phyloP scores from a whole-genome alignment of 805 yeast species.

The Priceomyces medius region DNA sequence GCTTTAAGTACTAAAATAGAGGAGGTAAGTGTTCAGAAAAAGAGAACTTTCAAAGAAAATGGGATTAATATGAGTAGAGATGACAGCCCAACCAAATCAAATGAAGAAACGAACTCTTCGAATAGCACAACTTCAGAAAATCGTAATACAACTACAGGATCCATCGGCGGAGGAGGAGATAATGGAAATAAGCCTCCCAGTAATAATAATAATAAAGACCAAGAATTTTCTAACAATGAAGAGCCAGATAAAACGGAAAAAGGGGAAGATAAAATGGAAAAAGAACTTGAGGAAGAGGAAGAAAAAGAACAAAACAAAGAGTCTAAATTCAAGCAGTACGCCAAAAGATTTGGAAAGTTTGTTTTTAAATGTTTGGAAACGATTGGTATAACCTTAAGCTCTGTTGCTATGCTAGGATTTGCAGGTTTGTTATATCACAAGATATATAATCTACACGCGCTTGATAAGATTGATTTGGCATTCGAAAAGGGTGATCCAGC shows the following conservation, averaged over 20 bases:
- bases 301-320: conserved; percentile 15
- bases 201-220: conserved; percentile 5
- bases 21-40: conserved; percentile 4
- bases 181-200: conserved; percentile 9
- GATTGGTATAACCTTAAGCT: conserved; percentile 67
- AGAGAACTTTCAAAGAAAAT: background rate
- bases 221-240: conserved; percentile 2
- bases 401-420: conserved; percentile 63
- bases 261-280: conserved; percentile 12
- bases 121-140: background rate
- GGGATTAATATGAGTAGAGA: background rate
- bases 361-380: conserved; percentile 58
- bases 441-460: conserved; percentile 56
- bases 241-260: conserved; percentile 12
- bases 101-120: background rate
- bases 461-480: conserved; percentile 62
- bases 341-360: conserved; percentile 23
- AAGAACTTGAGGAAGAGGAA: conserved; percentile 12
- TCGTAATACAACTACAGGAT: background rate
- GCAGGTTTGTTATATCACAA: conserved; percentile 74
- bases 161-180: conserved; percentile 9
- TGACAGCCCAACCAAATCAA: background rate
- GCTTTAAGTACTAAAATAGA: conserved; percentile 8
- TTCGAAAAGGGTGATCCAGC: conserved; percentile 69
- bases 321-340: conserved; percentile 17